These are phyloP conservation scores for Ilex paraguariensis DNA, from an alignment of 305 asterid species.

Conservation along the genomic window DNA sequence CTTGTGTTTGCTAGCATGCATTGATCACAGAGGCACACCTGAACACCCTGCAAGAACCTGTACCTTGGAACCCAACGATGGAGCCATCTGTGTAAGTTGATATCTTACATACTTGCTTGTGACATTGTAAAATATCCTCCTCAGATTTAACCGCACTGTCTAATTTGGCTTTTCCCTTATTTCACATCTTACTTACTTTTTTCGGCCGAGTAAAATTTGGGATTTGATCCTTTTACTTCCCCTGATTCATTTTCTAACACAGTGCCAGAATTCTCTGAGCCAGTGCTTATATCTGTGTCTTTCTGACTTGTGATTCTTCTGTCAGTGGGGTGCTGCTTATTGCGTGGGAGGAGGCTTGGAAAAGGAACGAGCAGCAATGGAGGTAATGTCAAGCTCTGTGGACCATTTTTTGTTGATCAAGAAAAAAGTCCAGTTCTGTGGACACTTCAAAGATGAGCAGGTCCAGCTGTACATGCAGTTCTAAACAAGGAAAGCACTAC, in stretches of 20 bases:
- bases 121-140: too few species aligned
- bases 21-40: constrained; percentile 96
- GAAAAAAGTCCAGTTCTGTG: neutral
- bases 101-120: neutral
- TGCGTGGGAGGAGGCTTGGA: constrained; percentile 84
- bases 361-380: constrained; percentile 72
- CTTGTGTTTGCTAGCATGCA: constrained; percentile 57
- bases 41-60: constrained; percentile 95
- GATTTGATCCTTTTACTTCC: too few species aligned
- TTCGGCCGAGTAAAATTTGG: too few species aligned
- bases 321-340: constrained; percentile 96
- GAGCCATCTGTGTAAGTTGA: constrained; percentile 72
- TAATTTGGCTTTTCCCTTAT: too few species aligned
- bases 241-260: too few species aligned
- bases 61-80: constrained; percentile 68
- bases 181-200: too few species aligned
- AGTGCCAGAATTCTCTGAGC: neutral
- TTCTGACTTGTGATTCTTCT: constrained; percentile 3
- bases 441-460: too few species aligned
- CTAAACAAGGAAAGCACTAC: too few species aligned
- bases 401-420: too few species aligned
- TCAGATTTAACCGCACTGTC: too few species aligned
- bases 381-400: constrained; percentile 32
- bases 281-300: constrained; percentile 1
- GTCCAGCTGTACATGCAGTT: neutral